Conservation (phyloP, 768 basidiomycete genomes). For the Galerina marginata region DNA sequence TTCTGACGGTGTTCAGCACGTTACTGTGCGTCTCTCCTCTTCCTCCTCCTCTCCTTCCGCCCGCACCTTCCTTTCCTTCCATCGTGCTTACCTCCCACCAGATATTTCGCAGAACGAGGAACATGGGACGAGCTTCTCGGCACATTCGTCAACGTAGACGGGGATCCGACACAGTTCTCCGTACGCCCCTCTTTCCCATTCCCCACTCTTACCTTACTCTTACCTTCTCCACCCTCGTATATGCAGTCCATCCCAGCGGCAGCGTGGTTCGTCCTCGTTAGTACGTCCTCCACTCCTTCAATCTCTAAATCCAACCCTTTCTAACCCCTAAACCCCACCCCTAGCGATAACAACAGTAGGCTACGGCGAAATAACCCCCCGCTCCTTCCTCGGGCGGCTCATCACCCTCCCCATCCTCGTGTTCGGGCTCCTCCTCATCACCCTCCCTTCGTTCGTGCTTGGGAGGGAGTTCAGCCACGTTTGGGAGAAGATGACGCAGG, state of each 20-base stretch:
- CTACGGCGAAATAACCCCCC: slow-evolving; percentile 91
- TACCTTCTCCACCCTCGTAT: background rate
- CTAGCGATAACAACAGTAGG: slow-evolving; percentile 88
- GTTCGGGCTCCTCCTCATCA: slow-evolving; percentile 88
- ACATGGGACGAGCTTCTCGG: slow-evolving; percentile 85
- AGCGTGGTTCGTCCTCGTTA: slow-evolving; percentile 81
- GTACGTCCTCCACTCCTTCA: no score
- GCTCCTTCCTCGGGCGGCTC: slow-evolving; percentile 85
- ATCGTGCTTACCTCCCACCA: slow-evolving; percentile 24
- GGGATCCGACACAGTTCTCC: slow-evolving; percentile 80
- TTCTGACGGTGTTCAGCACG: slow-evolving; percentile 87
- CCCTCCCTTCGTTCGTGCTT: slow-evolving; percentile 89
- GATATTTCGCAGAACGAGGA: slow-evolving; percentile 90
- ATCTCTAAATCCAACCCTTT: no score
- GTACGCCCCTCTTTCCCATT: slow-evolving; percentile 40
- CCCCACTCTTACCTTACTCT: no score
- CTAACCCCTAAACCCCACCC: slow-evolving; percentile 2
- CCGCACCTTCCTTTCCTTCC: background rate
- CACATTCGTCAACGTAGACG: slow-evolving; percentile 84
- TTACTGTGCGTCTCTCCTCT: slow-evolving; percentile 57
- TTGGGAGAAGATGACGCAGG: slow-evolving; percentile 80
- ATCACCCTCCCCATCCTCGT: slow-evolving; percentile 86
- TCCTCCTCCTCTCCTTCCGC: background rate
- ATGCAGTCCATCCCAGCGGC: slow-evolving; percentile 45
- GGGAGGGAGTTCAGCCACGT: slow-evolving; percentile 90